Evolutionary conservation across 2,329 filamentous ascomycete species (phyloP), one percentile per base, ranked within the genome.

Genomic region (Fusarium xyrophilum): DNA sequence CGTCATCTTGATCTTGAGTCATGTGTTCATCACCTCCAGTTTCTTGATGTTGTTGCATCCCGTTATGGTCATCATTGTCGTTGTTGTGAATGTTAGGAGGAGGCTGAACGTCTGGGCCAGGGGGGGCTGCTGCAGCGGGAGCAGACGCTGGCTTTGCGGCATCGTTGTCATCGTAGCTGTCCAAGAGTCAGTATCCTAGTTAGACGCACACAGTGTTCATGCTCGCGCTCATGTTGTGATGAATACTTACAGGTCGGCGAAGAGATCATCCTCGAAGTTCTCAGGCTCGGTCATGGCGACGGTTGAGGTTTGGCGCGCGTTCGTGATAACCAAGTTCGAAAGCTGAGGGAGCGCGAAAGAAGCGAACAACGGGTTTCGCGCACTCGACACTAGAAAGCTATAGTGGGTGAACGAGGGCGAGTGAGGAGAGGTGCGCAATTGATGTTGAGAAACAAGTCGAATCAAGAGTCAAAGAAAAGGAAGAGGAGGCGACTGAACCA

Each of bases 211-310:
- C 7, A 27, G 23, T 36, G 33, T 30, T 19, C 42, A 27, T 17
- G 17, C 9, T 21, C 23, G 44, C 17, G 32, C 28, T n/a, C 9
- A 14, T 32, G 23, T 15, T 27, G 9, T 27, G 35, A n/a, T 11
- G 36, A 13, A 25, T 35, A 72, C 93, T 82, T 84, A 97, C 93
- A 97, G 88, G 82, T 97, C 94, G 75, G 93, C 93, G 80, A 97
- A 97, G 81, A 97, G 91, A 85, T 97, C 93, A 76, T 97, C 94
- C 73, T 97, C 93, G 72, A 93, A 89, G 72, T 92, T 92, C 76
- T 94, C 92, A 55, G 86, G 84, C 75, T 96, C 93, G 48, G 92
- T 88, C 92, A 95, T 96, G 74, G 68, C 72, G 63, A 69, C n/a
- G 50, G 60, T 56, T 52, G 44, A 47, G 25, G 35, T 42, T 52